A percentile compares a stretch with the other conserved stretches of the same genome.
Conservation (phyloP, 202 grass and related monocot species). For the Carex sylvatica region DNA sequence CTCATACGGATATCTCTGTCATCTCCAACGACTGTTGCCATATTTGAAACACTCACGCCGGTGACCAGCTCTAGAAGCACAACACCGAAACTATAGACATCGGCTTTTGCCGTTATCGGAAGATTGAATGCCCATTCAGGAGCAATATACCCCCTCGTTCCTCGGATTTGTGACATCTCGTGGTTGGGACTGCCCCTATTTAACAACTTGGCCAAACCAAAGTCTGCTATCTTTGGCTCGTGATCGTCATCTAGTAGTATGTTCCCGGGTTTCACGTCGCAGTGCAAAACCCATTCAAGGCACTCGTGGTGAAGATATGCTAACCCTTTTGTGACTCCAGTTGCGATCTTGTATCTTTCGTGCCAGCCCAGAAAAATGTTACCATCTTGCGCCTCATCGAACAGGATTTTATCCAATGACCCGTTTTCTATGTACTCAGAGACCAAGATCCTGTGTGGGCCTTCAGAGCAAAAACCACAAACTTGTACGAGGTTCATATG, state of each 20-base stretch:
- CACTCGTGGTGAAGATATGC: constrained; percentile 69
- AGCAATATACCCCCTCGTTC: constrained; percentile 58
- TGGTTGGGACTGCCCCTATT: constrained; percentile 29
- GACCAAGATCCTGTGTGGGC: constrained; percentile 32
- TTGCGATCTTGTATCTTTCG: constrained; percentile 27
- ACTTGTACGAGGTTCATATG: constrained; percentile 59
- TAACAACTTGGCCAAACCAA: constrained; percentile 49
- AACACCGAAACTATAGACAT: constrained; percentile 58
- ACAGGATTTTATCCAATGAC: constrained; percentile 44
- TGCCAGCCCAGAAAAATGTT: constrained; percentile 31
- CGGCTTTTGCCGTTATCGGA: constrained; percentile 52
- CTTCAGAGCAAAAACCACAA: constrained; percentile 47
- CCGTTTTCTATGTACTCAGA: constrained; percentile 44
- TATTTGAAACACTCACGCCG: constrained; percentile 37
- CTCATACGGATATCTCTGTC: background rate
- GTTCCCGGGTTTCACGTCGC: constrained; percentile 55
- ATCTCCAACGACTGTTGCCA: background rate
- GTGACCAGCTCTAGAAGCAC: constrained; percentile 52
- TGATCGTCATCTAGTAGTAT: constrained; percentile 45
- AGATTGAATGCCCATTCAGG: constrained; percentile 52
- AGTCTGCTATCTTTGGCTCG: constrained; percentile 55
- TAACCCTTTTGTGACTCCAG: constrained; percentile 47
- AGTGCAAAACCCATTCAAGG: constrained; percentile 62
- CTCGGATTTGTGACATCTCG: constrained; percentile 37
- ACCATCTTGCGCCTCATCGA: background rate